Evolutionary conservation across 2,329 filamentous ascomycete genomes (phyloP).

Genomic region (Hortaea werneckii): DNA sequence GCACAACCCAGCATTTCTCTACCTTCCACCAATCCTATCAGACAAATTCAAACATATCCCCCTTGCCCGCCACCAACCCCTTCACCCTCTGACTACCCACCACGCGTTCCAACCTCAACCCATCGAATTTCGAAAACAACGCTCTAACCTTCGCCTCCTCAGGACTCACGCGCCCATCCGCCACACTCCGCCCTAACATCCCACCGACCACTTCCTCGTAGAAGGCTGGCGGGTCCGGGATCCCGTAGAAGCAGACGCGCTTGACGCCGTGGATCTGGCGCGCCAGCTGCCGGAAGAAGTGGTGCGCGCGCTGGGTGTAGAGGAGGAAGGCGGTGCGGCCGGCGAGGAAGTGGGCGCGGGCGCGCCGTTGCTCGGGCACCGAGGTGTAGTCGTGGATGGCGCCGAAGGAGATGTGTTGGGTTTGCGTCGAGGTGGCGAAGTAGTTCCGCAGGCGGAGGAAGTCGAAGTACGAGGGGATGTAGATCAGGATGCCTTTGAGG

Average conservation of each 20-base stretch:
- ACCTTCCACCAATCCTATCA: constrained; percentile 32
- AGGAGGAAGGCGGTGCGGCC: constrained; percentile 75
- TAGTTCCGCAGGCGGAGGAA: constrained; percentile 90
- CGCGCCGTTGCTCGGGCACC: constrained; percentile 66
- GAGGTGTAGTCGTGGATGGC: constrained; percentile 82
- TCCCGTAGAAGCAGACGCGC: constrained; percentile 75
- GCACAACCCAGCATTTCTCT: too few species aligned
- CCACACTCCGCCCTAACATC: constrained; percentile 38
- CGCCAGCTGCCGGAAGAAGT: constrained; percentile 68
- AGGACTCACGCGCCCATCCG: constrained; percentile 35
- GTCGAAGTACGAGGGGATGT: constrained; percentile 88
- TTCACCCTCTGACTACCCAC: constrained; percentile 72
- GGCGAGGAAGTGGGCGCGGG: constrained; percentile 75
- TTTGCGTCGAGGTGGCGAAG: constrained; percentile 60
- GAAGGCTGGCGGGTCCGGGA: constrained; percentile 80
- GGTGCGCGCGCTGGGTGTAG: constrained; percentile 92
- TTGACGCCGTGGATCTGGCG: constrained; percentile 64
- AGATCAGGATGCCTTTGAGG: constrained; percentile 59
- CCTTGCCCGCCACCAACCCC: constrained; percentile 62
- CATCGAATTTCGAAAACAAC: constrained; percentile 82
- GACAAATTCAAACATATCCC: constrained; percentile 90
- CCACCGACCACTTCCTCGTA: constrained; percentile 66
- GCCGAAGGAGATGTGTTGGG: constrained; percentile 58
- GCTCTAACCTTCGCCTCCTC: constrained; percentile 41
- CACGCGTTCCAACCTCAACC: constrained; percentile 76